Conservation (phyloP, 78 protist species). For the Dictyostelium citrinum region DNA sequence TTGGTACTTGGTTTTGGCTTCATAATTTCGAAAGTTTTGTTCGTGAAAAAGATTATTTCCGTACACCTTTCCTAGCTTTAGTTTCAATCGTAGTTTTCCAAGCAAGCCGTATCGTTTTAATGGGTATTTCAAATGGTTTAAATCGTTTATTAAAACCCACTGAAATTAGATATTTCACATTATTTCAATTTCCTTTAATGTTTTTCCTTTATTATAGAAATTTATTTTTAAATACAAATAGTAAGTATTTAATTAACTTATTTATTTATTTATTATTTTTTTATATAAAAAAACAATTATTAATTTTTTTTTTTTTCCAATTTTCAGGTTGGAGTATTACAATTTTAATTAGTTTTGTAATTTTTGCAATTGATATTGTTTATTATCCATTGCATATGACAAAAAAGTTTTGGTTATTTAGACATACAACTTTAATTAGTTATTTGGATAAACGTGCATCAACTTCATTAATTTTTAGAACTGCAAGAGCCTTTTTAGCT, state of each 20-base stretch:
- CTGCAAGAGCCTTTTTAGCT: not conserved
- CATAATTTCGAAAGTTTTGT: slow-evolving; percentile 26
- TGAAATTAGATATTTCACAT: slow-evolving; percentile 49
- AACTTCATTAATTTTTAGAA: not conserved
- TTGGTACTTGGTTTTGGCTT: slow-evolving; percentile 68
- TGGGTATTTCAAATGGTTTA: slow-evolving; percentile 33
- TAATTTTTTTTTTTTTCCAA: not conserved
- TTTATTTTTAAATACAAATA: slow-evolving; percentile 44
- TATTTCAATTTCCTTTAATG: slow-evolving; percentile 64
- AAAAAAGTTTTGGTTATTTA: slow-evolving; percentile 55
- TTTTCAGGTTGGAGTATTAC: slow-evolving; percentile 28
- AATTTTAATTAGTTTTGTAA: slow-evolving; percentile 45
- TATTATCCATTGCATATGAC: slow-evolving; percentile 71
- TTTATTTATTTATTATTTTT: not conserved
- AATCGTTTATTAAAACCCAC: slow-evolving; percentile 45
- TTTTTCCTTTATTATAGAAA: slow-evolving; percentile 71
- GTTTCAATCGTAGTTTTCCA: slow-evolving; percentile 38
- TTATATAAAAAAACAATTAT: too few relatives aligned
- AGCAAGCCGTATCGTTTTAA: slow-evolving; percentile 24
- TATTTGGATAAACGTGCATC: slow-evolving; percentile 16
- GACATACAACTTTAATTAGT: slow-evolving; percentile 6
- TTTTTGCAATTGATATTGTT: slow-evolving; percentile 36
- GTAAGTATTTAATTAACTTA: not conserved
- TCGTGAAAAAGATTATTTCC: slow-evolving; percentile 37
- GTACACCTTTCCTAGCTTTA: slow-evolving; percentile 13